These are phyloP conservation scores for Trypanosoma melophagium DNA, from an alignment of 208 protist genomes.

Conservation along the genomic window DNA sequence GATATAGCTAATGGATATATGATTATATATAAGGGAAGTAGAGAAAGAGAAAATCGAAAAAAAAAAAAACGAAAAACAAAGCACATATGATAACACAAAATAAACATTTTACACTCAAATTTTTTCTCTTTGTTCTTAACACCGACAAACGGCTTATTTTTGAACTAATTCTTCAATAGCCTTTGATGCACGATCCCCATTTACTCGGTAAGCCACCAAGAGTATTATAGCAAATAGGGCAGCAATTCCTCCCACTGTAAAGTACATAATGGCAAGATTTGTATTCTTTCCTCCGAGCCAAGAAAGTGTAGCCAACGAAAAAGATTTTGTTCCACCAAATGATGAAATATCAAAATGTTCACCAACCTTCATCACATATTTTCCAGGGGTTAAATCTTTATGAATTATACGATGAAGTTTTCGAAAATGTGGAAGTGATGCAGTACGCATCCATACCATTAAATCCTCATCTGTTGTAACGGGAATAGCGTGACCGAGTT, in stretches of 20 bases:
- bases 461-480: conserved; percentile 95
- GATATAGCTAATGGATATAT: conserved; percentile 6
- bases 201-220: conserved; percentile 42
- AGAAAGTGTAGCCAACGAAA: conserved; percentile 93
- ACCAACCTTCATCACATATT: conserved; percentile 87
- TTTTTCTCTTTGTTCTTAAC: background rate
- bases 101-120: background rate
- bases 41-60: background rate
- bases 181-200: conserved; percentile 39
- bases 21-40: background rate
- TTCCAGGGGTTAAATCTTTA: conserved; percentile 72
- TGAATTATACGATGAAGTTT: conserved; percentile 97
- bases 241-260: conserved; percentile 87
- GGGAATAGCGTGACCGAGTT: conserved; percentile 81
- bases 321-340: conserved; percentile 94
- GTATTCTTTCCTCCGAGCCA: conserved; percentile 95
- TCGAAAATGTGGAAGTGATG: conserved; percentile 95
- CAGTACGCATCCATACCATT: conserved; percentile 98
- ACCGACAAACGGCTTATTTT: conserved; percentile 9
- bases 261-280: conserved; percentile 93
- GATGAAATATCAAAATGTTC: conserved; percentile 89
- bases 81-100: background rate
- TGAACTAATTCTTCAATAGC: conserved; percentile 32
- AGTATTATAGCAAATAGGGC: conserved; percentile 82
- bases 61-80: background rate